Evolutionary conservation across 139 green algal species (phyloP), one percentile per base, ranked within the genome.

Genomic region (Chlamydomonas urium): DNA sequence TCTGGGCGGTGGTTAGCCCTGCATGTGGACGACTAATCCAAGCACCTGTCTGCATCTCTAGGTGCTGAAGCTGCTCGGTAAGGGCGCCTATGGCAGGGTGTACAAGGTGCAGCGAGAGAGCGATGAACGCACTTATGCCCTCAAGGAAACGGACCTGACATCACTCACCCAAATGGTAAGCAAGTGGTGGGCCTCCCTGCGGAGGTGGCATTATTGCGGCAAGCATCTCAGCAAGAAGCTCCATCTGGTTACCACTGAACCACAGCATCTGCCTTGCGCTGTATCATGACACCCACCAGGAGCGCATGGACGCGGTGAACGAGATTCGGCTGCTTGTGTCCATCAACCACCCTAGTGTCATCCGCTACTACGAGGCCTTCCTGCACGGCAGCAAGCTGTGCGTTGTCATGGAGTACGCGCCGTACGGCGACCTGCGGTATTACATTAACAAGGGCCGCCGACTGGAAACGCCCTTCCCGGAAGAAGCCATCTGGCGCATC

Each of bases 351-450:
- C 62, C 71, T 19, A 88, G 88, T 58, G 77, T 90, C 35, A 78
- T 86, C 33, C 71, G 78, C 14, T 94, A 91, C 79, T 66, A 92
- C 63, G 89, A 94, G 74, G 83, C 87, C 8, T 94, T 94, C 62
- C 61, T 92, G 47, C 76, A 88, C 70, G 83, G 86, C 45, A 86
- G 85, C 75, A 81, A 82, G 72, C 84, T 94, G n/a, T 91, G 85
- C 65, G 90, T 90, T 36, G 83, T 94, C 8, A 92, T 94, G 89
- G 89, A 94, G 75, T 92, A 86, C 66, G 87, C 87, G 2, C 80
- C 81, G 2, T 82, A 85, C 67, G 87, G 87, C 2, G 87, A 92
- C 77, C 73, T 94, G 3, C 53, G 58, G 1, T 77, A 82, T 58
- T 85, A 83, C 76, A 89, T 59, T 38, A 17, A 24, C 61, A 88